phyloP scores from a whole-genome alignment of 306 rosid species.

The Cucumis cinereus region DNA sequence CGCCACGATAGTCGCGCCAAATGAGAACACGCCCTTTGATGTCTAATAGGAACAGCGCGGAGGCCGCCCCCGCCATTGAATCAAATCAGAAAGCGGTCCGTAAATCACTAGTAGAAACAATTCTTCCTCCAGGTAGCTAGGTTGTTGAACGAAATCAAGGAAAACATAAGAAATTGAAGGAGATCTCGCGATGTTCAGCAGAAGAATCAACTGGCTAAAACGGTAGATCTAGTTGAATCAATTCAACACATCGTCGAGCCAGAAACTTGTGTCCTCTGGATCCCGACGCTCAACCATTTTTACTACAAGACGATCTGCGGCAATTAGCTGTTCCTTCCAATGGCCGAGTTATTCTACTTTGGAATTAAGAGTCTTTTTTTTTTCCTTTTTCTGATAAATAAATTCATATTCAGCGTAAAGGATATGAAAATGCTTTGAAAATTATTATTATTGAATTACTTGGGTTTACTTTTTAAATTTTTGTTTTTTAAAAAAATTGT shows the following conservation, averaged over 20 bases:
- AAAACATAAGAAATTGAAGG: constrained; percentile 16
- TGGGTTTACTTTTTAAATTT: neutral
- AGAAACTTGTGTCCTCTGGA: neutral
- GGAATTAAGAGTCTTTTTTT: neutral
- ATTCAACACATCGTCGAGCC: neutral
- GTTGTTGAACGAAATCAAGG: constrained; percentile 24
- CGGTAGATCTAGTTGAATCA: constrained; percentile 20
- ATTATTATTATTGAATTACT: neutral
- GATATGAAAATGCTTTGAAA: neutral
- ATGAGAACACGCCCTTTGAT: constrained; percentile 99
- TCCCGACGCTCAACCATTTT: neutral
- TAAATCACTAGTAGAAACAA: neutral
- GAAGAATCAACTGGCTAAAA: neutral
- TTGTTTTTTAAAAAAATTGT: neutral
- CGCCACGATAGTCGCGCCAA: constrained; percentile 99
- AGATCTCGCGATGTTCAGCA: constrained; percentile 15
- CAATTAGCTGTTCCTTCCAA: neutral
- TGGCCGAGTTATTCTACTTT: neutral
- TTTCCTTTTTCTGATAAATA: neutral
- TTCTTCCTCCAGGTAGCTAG: neutral
- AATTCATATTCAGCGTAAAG: neutral
- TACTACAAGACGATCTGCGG: neutral
- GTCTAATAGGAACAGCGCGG: constrained; percentile 95
- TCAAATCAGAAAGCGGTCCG: neutral
- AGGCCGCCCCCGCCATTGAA: constrained; percentile 88